Conservation (phyloP, 768 basidiomycete genomes). For the Tricholoma sp. region DNA sequence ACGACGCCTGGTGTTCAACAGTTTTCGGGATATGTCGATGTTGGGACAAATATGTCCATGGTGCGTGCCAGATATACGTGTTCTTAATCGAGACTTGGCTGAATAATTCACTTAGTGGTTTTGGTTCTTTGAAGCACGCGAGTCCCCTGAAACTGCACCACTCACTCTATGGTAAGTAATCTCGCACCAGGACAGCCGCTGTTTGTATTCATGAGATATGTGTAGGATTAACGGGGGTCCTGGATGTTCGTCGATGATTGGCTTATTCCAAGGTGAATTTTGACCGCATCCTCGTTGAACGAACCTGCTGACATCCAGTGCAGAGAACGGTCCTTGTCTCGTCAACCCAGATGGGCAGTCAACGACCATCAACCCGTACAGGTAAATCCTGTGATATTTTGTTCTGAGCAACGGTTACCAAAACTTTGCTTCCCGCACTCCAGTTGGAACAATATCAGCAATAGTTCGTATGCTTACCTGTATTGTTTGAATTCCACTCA, state of each 20-base stretch:
- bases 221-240: slow-evolving; percentile 57
- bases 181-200: background rate
- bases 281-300: background rate
- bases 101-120: slow-evolving; percentile 45
- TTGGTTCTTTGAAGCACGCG: slow-evolving; percentile 68
- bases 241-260: slow-evolving; percentile 61
- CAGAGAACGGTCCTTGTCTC: slow-evolving; percentile 61
- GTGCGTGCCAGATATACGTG: slow-evolving; percentile 22
- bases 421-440: background rate
- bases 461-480: slow-evolving; percentile 35
- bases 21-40: slow-evolving; percentile 57
- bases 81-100: background rate
- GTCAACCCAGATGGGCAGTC: slow-evolving; percentile 51
- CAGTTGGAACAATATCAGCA: slow-evolving; percentile 68
- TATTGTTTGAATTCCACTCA: background rate
- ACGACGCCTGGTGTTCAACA: slow-evolving; percentile 57
- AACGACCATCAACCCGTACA: slow-evolving; percentile 56
- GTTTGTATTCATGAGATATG: background rate
- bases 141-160: slow-evolving; percentile 55
- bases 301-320: background rate
- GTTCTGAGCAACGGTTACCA: background rate
- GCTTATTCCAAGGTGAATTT: slow-evolving; percentile 54
- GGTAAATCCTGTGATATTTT: slow-evolving; percentile 25
- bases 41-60: slow-evolving; percentile 56
- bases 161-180: slow-evolving; percentile 61